These are phyloP conservation scores for Sugiyamaella neomexicana DNA, from an alignment of 1,139 yeast genomes.

Conservation along the genomic window DNA sequence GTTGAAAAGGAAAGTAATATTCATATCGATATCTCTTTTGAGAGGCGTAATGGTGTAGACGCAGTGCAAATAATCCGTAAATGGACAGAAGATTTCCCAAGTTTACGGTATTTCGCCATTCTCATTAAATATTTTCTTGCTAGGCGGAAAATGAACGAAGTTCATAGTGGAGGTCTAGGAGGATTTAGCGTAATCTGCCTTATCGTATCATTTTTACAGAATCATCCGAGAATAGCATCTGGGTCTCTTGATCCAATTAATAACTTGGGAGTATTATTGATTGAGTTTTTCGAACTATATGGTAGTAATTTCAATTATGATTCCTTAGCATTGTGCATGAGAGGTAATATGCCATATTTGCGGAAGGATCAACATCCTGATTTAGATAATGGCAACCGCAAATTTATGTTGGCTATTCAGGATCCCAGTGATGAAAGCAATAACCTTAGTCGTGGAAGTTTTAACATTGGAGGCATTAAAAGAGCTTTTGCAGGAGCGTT, in stretches of 20 bases:
- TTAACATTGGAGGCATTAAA: constrained; percentile 75
- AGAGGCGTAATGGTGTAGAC: constrained; percentile 77
- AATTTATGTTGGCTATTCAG: constrained; percentile 74
- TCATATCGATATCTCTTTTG: constrained; percentile 90
- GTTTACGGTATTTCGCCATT: constrained; percentile 79
- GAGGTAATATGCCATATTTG: constrained; percentile 52
- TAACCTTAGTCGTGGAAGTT: constrained; percentile 84
- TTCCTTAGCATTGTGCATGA: constrained; percentile 51
- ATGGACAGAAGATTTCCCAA: constrained; percentile 77
- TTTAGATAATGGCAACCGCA: constrained; percentile 52
- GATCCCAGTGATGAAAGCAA: constrained; percentile 86
- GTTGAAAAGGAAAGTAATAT: constrained; percentile 71
- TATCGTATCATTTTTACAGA: constrained; percentile 73
- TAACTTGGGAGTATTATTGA: constrained; percentile 82
- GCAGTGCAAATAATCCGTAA: constrained; percentile 78
- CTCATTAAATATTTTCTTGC: constrained; percentile 85
- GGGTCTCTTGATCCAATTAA: constrained; percentile 65
- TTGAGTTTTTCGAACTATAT: constrained; percentile 93
- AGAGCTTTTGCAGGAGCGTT: constrained; percentile 92
- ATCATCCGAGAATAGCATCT: constrained; percentile 75
- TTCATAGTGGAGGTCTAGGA: constrained; percentile 95
- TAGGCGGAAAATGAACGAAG: constrained; percentile 78
- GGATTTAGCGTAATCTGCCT: constrained; percentile 91
- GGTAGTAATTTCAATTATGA: constrained; percentile 92
- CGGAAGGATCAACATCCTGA: constrained; percentile 56